Percentiles rank a stretch among this genome's conserved stretches.
Conservation (phyloP, 768 basidiomycete species). For the Rhizopogon vulgaris region DNA sequence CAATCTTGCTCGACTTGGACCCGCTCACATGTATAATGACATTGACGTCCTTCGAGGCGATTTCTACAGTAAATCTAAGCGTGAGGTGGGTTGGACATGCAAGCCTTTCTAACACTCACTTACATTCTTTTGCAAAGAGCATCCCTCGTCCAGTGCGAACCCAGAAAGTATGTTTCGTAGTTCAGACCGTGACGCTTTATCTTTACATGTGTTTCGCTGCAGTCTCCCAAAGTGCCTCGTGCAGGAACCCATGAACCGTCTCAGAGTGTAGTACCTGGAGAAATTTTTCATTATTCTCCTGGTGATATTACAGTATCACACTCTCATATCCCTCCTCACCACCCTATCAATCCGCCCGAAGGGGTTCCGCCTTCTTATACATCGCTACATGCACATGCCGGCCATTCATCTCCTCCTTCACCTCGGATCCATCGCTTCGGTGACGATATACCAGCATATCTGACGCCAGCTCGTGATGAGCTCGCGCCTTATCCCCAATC, state of each 20-base stretch:
- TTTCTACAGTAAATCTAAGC: constrained; percentile 3
- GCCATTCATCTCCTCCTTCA: constrained; percentile 5
- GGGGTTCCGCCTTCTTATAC: neutral
- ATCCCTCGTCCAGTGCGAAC: constrained; percentile 7
- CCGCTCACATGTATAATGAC: constrained; percentile 3
- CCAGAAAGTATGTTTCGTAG: constrained; percentile 14
- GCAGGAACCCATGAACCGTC: constrained; percentile 29
- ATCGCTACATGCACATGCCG: constrained; percentile 1
- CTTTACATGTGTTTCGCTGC: constrained; percentile 11
- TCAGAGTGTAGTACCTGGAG: constrained; percentile 48
- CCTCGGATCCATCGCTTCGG: constrained; percentile 12
- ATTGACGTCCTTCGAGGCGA: constrained; percentile 1
- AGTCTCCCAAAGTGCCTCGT: neutral
- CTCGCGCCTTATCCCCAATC: constrained; percentile 11
- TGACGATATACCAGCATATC: constrained; percentile 5
- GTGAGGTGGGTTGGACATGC: constrained; percentile 17
- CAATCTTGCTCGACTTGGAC: constrained; percentile 9
- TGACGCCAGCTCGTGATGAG: constrained; percentile 5
- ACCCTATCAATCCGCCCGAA: neutral
- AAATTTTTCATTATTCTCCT: constrained; percentile 33
- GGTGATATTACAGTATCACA: neutral
- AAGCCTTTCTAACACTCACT: constrained; percentile 5
- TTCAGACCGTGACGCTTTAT: neutral
- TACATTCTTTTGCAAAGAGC: constrained; percentile 9
- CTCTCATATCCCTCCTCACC: constrained; percentile 3